A percentile compares a stretch with the other conserved stretches of the same genome.
These are phyloP conservation scores for Acanthamoeba triangularis DNA, from an alignment of 208 protist species.

Conservation along the genomic window DNA sequence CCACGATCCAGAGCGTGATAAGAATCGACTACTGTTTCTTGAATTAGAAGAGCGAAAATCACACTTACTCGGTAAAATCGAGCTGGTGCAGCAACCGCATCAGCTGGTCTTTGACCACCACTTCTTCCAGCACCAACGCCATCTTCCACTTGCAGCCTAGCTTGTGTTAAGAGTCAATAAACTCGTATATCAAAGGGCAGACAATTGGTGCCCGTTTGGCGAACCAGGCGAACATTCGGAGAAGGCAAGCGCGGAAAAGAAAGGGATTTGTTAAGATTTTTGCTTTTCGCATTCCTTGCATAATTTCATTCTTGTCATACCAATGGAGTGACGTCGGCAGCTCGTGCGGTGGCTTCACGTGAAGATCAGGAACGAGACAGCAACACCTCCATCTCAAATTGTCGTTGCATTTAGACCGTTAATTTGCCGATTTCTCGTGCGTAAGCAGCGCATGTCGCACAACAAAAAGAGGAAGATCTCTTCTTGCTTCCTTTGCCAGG, in stretches of 20 bases:
- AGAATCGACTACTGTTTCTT: background rate
- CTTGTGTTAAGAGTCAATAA: background rate
- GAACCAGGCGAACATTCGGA: background rate
- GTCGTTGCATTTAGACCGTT: background rate
- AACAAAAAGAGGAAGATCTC: constrained; percentile 73
- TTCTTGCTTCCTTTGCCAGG: constrained; percentile 59
- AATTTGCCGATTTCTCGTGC: background rate
- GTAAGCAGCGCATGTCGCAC: background rate
- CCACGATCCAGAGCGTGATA: background rate
- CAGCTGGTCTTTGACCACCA: constrained; percentile 15
- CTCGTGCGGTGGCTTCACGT: background rate
- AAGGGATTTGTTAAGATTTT: background rate
- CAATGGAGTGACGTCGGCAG: background rate
- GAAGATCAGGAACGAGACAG: background rate
- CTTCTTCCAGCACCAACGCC: constrained; percentile 33
- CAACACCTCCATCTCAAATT: background rate
- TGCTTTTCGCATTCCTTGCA: too few species aligned
- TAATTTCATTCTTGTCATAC: background rate
- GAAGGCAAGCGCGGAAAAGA: background rate
- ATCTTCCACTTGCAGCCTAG: background rate
- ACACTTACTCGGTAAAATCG: background rate
- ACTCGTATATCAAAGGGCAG: background rate
- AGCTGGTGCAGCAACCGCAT: background rate
- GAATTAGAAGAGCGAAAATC: background rate
- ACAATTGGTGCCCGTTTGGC: background rate